A percentile compares a stretch with the other conserved stretches of the same genome.
phyloP scores from a whole-genome alignment of 345 rosid genomes.

The Hypericum androsaemum region DNA sequence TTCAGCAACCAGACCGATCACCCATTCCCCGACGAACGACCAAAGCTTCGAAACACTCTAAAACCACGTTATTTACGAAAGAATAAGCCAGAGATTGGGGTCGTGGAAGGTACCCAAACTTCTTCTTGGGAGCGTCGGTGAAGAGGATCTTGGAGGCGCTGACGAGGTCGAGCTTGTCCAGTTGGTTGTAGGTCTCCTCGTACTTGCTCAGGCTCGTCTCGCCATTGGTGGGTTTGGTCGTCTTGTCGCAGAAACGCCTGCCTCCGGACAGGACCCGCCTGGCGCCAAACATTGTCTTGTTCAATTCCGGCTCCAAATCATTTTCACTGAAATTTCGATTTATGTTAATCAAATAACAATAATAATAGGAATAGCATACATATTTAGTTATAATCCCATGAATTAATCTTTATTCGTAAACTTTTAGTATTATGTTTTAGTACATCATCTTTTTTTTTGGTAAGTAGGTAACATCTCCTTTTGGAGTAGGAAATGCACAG shows the following conservation, averaged over 20 bases:
- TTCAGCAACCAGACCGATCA: background rate
- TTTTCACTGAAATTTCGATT: no score
- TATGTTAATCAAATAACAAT: no score
- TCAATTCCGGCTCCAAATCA: no score
- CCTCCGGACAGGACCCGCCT: conserved; percentile 20
- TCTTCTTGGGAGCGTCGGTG: conserved; percentile 48
- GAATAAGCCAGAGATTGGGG: no score
- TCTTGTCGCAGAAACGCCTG: conserved; percentile 22
- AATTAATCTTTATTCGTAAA: no score
- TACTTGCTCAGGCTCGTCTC: conserved; percentile 28
- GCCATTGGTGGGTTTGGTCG: conserved; percentile 5
- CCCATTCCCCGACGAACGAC: background rate
- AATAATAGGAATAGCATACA: no score
- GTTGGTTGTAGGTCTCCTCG: conserved; percentile 46
- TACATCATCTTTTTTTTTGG: no score
- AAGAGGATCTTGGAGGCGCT: conserved; percentile 73
- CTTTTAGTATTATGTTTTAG: no score
- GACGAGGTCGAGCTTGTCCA: conserved; percentile 67
- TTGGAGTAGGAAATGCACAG: no score
- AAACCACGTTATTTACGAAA: no score
- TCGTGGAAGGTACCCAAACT: conserved; percentile 51
- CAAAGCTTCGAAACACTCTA: background rate
- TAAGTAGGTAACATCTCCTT: no score
- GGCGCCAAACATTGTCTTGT: conserved; percentile 35
- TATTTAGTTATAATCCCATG: no score